Conservation (phyloP, 2,329 filamentous ascomycete species). For the Phialophora macrospora region DNA sequence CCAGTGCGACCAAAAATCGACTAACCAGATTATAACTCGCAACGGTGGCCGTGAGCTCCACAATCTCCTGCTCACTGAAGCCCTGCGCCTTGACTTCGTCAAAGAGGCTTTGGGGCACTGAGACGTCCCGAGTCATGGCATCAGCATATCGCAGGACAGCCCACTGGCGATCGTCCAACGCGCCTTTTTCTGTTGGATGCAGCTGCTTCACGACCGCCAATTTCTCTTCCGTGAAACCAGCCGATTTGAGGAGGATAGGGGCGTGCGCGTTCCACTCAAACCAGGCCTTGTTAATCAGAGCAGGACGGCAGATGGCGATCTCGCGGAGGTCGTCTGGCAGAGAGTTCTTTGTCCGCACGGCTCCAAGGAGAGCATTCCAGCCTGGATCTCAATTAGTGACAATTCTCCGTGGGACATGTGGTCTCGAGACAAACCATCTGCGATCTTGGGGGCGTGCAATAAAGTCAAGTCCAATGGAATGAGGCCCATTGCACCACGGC, state of each 20-base stretch:
- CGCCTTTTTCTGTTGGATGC: conserved; percentile 45
- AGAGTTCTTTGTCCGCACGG: conserved; percentile 60
- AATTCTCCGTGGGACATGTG: too few species aligned
- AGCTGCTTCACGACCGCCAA: conserved; percentile 54
- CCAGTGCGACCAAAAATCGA: conserved; percentile 79
- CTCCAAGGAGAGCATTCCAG: conserved; percentile 63
- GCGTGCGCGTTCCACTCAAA: conserved; percentile 85
- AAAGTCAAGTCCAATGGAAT: conserved; percentile 60
- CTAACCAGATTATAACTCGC: conserved; percentile 90
- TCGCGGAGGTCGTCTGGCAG: conserved; percentile 65
- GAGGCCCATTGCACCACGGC: conserved; percentile 56
- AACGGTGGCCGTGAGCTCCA: conserved; percentile 83
- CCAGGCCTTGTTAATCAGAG: conserved; percentile 78
- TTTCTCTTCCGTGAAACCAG: conserved; percentile 59
- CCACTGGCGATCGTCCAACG: conserved; percentile 57
- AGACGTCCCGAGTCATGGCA: conserved; percentile 78
- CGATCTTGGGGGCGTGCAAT: conserved; percentile 60
- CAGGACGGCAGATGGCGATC: conserved; percentile 79
- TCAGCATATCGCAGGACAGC: conserved; percentile 75
- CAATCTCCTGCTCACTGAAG: conserved; percentile 74
- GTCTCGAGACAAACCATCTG: conserved; percentile 49
- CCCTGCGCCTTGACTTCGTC: conserved; percentile 58
- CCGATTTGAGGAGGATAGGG: conserved; percentile 67
- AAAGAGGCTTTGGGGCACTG: conserved; percentile 72
- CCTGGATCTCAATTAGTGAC: conserved; percentile 39